phyloP scores from a whole-genome alignment of 306 rosid genomes.

The Prunus kanzakura region DNA sequence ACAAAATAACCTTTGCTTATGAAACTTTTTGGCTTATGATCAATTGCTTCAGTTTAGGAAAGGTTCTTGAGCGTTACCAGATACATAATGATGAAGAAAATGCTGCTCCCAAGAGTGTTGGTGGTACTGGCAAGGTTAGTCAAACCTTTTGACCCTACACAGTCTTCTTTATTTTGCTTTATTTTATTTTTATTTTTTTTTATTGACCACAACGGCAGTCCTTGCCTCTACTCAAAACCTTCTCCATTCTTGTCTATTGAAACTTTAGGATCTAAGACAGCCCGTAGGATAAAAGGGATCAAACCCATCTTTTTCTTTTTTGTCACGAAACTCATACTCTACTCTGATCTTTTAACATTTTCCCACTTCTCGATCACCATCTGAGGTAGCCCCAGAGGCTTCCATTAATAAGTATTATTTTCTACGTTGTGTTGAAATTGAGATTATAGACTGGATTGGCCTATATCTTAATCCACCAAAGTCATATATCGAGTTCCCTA shows the following conservation, averaged over 20 bases:
- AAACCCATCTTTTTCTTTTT: not conserved
- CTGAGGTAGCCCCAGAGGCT: not conserved
- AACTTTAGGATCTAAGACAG: too few species aligned
- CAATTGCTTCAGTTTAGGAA: slow-evolving; percentile 1
- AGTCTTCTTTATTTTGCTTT: too few species aligned
- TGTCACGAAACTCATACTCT: not conserved
- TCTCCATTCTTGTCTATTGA: too few species aligned
- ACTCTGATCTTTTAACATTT: not conserved
- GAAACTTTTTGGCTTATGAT: not conserved
- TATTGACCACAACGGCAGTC: too few species aligned
- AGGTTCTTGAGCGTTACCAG: slow-evolving; percentile 21
- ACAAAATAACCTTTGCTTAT: not conserved
- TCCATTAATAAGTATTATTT: not conserved
- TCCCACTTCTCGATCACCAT: not conserved
- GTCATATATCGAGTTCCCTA: not conserved
- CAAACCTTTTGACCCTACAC: not conserved
- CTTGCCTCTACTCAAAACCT: too few species aligned
- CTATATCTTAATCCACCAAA: not conserved
- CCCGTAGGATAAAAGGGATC: too few species aligned
- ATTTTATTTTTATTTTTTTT: too few species aligned
- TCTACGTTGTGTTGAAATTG: not conserved
- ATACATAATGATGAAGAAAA: slow-evolving; percentile 7
- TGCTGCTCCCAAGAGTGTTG: not conserved
- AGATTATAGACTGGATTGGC: not conserved
- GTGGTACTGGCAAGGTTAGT: slow-evolving; percentile 14